phyloP scores from a whole-genome alignment of 768 basidiomycete species.

The Mycena belliarum region DNA sequence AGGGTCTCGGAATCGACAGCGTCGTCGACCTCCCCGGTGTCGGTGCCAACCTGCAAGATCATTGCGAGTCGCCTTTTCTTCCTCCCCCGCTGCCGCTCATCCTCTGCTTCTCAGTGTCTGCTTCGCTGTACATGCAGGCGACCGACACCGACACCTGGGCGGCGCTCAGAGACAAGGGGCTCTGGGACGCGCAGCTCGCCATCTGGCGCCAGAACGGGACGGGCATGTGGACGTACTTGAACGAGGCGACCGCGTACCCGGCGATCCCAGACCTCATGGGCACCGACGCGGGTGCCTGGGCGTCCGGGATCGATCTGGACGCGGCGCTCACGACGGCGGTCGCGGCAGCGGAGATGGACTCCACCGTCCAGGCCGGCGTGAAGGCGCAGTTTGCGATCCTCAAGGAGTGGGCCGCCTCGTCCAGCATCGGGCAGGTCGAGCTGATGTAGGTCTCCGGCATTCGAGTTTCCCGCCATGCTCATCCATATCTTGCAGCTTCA shows the following conservation, averaged over 20 bases:
- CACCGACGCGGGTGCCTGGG: conserved; percentile 6
- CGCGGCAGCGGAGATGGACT: conserved; percentile 11
- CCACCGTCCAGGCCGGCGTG: conserved; percentile 19
- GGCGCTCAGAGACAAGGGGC: conserved; percentile 9
- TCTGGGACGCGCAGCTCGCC: conserved; percentile 16
- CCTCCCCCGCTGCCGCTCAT: background rate
- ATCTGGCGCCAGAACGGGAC: conserved; percentile 19
- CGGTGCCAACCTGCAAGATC: conserved; percentile 20
- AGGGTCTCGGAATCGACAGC: conserved; percentile 12
- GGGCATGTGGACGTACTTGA: conserved; percentile 23
- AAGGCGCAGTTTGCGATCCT: conserved; percentile 19
- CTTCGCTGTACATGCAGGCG: conserved; percentile 12
- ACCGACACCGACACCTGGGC: conserved; percentile 21
- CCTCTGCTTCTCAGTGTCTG: background rate
- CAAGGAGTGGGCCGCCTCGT: conserved; percentile 4
- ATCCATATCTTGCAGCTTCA: conserved; percentile 8
- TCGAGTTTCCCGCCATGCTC: background rate
- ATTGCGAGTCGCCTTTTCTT: conserved; percentile 1
- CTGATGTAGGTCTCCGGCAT: conserved; percentile 9
- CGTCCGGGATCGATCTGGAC: background rate
- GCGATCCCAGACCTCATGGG: conserved; percentile 15
- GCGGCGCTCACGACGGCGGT: conserved; percentile 13
- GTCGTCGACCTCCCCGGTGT: conserved; percentile 23
- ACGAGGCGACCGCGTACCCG: conserved; percentile 22
- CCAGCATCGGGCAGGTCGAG: conserved; percentile 20